Evolutionary conservation across 192 early-diverging fungal genomes (phyloP), one percentile per base, ranked within the genome.

Genomic region (Linnemannia exigua): DNA sequence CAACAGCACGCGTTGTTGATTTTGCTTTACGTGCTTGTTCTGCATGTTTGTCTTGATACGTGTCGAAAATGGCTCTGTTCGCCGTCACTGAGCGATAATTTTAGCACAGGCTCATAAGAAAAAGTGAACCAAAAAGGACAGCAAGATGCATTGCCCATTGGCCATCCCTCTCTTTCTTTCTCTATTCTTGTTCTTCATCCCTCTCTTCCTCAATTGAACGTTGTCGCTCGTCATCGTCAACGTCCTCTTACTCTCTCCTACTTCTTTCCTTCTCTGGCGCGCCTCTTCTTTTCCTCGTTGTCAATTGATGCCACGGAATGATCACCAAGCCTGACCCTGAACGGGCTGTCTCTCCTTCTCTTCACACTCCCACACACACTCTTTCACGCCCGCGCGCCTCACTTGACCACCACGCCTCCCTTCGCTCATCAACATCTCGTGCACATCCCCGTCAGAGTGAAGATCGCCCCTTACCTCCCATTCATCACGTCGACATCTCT

Each of bases 231-330:
- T 33, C 28, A 9, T 63, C 58, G 58, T 31, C 58, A 31, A 31
- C 58, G 28, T 44, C 41, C 41, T 44, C 9, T 44, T 9, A 9
- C 41, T 15, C 28, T 28, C n/a, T 31, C n/a, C 58, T 14, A 14
- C 4, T 7, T 33, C 31, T 25, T 15, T 63, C 15, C 12, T 58
- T 25, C 1, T 31, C n/a, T 63, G 58, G 31, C 58, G 58, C 58
- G 58, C 8, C 31, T 25, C 33, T 74, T 63, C 15, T 15, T 48
- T 47, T 58, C 19, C 51, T 25, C 41, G 16, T 72, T 36, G 25
- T 46, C 50, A 44, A 37, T 79, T 74, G 50, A 79, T 86, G 84
- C 46, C 8, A 74, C 79, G 84, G 69, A 70, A 86, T 86, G 84
- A 79, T 36, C 51, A 73, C 75, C 11, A 76, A 76, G 44, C 79